Evolutionary conservation across 768 basidiomycete species (phyloP), one percentile per base, ranked within the genome.

Genomic region (Boletus vinaceobasis): DNA sequence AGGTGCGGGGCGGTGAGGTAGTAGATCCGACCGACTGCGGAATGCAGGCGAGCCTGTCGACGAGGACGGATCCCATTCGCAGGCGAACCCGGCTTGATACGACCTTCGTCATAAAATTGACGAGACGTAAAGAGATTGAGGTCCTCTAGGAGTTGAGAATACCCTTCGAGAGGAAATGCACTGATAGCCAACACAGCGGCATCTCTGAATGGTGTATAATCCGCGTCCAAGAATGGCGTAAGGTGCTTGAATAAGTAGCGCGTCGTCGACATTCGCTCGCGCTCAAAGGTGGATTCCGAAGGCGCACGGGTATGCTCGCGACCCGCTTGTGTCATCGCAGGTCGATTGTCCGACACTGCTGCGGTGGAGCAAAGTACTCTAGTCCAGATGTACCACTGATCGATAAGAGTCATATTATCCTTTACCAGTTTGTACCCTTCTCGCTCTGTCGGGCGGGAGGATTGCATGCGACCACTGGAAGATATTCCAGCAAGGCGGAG

Each of bases 181-280:
- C 93, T 94, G 65, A 98, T 88, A 54, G 93, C 91, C 36, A 90
- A 74, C 10, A 95, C 91, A 13, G 90, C 91, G 0, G 88, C 85
- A 66, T 94, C 90, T 49, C 92, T 84, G 69, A 95, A 94, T 10
- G 82, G 75, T 2, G 82, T 82, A 63, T 89, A 86, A 61, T 96
- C 93, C 7, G 89, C 90, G 58, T 91, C 89, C 50, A 98, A 77
- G 67, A 93, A 92, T 7, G 91, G 90, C 0, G 90, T 88, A 50
- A 95, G 75, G 60, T 90, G 89, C 60, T 88, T 80, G 72, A 96
- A 93, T 23, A 96, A 71, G 26, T 86, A 91, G 26, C 88, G 82
- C 5, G 90, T 87, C 0, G 88, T 89, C n/a, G 83, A 81, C 63
- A 91, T 80, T 46, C 89, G 81, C 60, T 93, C 93, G 40, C 89